A percentile compares a stretch with the other conserved stretches of the same genome.
phyloP scores from a whole-genome alignment of 202 grass and related monocot genomes.

The Dendrocalamus latiflorus region DNA sequence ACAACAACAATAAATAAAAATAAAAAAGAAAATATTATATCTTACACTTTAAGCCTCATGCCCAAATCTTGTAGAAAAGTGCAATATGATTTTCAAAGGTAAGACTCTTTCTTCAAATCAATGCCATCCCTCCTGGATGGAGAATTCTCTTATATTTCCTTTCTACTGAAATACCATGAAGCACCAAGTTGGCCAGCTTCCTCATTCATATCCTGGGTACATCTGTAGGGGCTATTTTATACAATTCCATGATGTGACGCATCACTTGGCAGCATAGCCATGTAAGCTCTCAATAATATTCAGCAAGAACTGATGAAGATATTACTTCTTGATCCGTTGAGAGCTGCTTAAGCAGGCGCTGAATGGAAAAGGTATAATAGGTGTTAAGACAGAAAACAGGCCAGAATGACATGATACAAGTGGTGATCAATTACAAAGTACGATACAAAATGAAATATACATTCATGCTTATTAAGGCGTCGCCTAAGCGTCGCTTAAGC shows the following conservation, averaged over 20 bases:
- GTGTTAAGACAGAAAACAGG: too few relatives aligned
- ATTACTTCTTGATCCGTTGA: slow-evolving; percentile 4
- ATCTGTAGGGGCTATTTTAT: slow-evolving; percentile 45
- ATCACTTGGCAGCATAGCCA: slow-evolving; percentile 50
- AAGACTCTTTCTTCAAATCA: too few relatives aligned
- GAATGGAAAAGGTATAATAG: too few relatives aligned
- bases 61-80: slow-evolving; percentile 91
- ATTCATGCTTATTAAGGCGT: too few relatives aligned
- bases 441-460: not conserved
- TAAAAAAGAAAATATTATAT: not conserved
- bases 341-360: too few relatives aligned
- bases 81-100: slow-evolving; percentile 80
- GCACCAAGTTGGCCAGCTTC: slow-evolving; percentile 52
- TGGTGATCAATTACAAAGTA: slow-evolving; percentile 1
- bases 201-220: slow-evolving; percentile 31
- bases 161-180: slow-evolving; percentile 88
- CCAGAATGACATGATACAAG: too few relatives aligned
- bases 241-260: slow-evolving; percentile 45
- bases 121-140: slow-evolving; percentile 79
- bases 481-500: too few relatives aligned
- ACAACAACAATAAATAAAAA: not conserved
- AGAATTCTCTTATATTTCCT: slow-evolving; percentile 91
- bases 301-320: slow-evolving; percentile 18
- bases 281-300: slow-evolving; percentile 22
- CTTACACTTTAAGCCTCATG: slow-evolving; percentile 99